A percentile compares a stretch with the other conserved stretches of the same genome.
Conservation (phyloP, 2,329 filamentous ascomycete species). For the Thielaviopsis punctulata region DNA sequence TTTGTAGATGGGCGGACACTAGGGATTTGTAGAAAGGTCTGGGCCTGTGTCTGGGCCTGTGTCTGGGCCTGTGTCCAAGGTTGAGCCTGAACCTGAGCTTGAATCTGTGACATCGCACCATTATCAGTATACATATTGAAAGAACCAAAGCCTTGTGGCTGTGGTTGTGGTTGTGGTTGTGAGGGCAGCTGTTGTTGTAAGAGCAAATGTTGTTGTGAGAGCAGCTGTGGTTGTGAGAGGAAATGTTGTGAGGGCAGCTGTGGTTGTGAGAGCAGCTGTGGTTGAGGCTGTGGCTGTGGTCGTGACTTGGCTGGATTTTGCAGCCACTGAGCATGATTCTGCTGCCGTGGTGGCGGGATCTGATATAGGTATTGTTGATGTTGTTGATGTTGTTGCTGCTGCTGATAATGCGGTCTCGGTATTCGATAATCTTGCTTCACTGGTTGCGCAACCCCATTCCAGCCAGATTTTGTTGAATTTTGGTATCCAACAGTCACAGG, state of each 20-base stretch:
- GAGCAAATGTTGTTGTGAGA: too few species aligned
- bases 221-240: not conserved
- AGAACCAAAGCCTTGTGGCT: too few species aligned
- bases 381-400: not conserved
- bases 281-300: too few species aligned
- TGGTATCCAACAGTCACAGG: too few species aligned
- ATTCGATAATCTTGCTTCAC: too few species aligned
- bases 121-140: too few species aligned
- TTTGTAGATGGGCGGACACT: not conserved
- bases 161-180: too few species aligned
- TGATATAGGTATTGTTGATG: not conserved
- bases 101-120: not conserved
- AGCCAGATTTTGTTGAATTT: too few species aligned
- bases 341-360: not conserved
- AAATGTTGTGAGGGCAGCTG: not conserved
- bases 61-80: not conserved
- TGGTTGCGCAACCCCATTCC: too few species aligned
- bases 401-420: not conserved
- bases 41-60: not conserved
- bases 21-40: not conserved
- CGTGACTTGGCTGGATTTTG: not conserved
- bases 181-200: too few species aligned
- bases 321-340: too few species aligned
- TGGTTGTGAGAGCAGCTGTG: too few species aligned
- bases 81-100: not conserved